phyloP scores from a whole-genome alignment of 2,329 filamentous ascomycete species.

The Hypoxylon sp. region DNA sequence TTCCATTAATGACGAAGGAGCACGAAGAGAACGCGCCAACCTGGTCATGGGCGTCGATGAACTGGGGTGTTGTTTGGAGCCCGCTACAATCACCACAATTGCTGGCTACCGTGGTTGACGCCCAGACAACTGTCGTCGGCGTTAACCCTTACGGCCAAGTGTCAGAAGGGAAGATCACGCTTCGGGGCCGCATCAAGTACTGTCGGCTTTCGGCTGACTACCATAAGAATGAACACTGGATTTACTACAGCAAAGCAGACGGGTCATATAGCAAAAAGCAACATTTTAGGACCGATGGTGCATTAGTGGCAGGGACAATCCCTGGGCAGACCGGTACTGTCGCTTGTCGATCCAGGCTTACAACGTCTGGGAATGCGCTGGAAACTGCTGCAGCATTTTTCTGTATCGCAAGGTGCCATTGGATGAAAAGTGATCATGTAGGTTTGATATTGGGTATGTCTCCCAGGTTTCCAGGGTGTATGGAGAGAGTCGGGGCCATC shows the following conservation, averaged over 20 bases:
- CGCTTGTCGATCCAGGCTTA: constrained; percentile 28
- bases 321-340: constrained; percentile 16
- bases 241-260: constrained; percentile 31
- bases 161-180: constrained; percentile 29
- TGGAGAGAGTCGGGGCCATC: constrained; percentile 37
- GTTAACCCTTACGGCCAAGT: constrained; percentile 40
- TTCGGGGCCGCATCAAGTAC: constrained; percentile 36
- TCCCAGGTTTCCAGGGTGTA: constrained; percentile 24
- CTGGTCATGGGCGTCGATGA: constrained; percentile 38
- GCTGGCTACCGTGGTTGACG: constrained; percentile 22
- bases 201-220: constrained; percentile 33
- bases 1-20: constrained; percentile 31
- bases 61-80: constrained; percentile 34
- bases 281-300: constrained; percentile 38
- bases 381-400: constrained; percentile 34
- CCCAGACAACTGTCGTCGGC: constrained; percentile 26
- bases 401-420: constrained; percentile 29
- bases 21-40: constrained; percentile 35
- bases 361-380: constrained; percentile 28
- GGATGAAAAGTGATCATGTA: constrained; percentile 33
- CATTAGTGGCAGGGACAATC: constrained; percentile 26
- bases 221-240: constrained; percentile 34
- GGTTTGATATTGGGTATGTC: constrained; percentile 38
- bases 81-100: constrained; percentile 16
- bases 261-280: constrained; percentile 27